A percentile compares a stretch with the other conserved stretches of the same genome.
phyloP scores from a whole-genome alignment of 106 monocot species.

The Iris macrosiphon region DNA sequence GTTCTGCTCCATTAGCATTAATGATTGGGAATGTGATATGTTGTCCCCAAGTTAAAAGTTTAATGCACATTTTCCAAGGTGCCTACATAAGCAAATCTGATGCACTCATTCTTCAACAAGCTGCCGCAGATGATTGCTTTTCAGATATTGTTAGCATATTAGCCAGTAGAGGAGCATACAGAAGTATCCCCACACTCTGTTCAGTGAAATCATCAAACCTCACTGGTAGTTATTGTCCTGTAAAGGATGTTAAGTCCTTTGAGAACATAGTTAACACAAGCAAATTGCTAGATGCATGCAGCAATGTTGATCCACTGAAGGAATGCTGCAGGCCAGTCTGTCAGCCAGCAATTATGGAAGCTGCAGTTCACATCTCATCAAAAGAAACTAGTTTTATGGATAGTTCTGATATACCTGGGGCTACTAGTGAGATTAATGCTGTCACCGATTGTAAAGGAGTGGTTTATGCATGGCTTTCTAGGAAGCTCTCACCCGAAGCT shows the following conservation, averaged over 20 bases:
- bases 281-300: constrained; percentile 83
- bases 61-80: constrained; percentile 89
- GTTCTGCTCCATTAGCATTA: constrained; percentile 81
- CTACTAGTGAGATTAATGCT: constrained; percentile 29
- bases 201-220: constrained; percentile 56
- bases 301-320: constrained; percentile 79
- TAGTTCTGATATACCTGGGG: constrained; percentile 38
- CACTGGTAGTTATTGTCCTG: constrained; percentile 83
- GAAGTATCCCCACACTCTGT: constrained; percentile 68
- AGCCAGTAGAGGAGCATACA: constrained; percentile 81
- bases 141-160: constrained; percentile 80
- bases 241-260: constrained; percentile 65
- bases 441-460: constrained; percentile 83
- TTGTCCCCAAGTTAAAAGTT: constrained; percentile 86
- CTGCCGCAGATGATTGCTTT: constrained; percentile 75
- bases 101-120: constrained; percentile 46
- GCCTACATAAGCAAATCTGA: constrained; percentile 37
- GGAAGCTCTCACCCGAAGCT: constrained; percentile 46
- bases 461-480: constrained; percentile 90
- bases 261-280: constrained; percentile 85
- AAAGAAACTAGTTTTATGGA: constrained; percentile 29
- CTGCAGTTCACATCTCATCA: constrained; percentile 70
- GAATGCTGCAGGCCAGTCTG: constrained; percentile 92
- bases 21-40: constrained; percentile 91
- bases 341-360: constrained; percentile 87